phyloP scores from a whole-genome alignment of 371 early-diverging fungal genomes.

The Blakeslea trispora region DNA sequence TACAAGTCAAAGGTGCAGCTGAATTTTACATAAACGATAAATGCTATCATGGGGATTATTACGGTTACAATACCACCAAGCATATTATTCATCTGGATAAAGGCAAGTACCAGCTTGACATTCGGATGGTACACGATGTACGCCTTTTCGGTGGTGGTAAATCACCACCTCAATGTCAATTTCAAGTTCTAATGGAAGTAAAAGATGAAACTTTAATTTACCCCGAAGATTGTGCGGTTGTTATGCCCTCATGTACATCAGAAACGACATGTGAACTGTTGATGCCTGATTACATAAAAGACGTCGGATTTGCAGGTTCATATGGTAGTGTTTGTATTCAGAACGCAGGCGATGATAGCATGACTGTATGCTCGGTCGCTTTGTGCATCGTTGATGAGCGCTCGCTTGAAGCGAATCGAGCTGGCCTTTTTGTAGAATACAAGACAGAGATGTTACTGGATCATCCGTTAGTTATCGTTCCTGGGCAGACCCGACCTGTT shows the following conservation, averaged over 20 bases:
- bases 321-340: conserved; percentile 26
- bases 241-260: background rate
- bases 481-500: conserved; percentile 21
- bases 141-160: conserved; percentile 63
- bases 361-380: conserved; percentile 14
- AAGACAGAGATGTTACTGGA: conserved; percentile 12
- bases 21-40: conserved; percentile 48
- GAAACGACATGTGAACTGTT: conserved; percentile 10
- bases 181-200: conserved; percentile 20
- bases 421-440: conserved; percentile 16
- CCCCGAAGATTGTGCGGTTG: conserved; percentile 14
- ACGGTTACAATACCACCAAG: conserved; percentile 39
- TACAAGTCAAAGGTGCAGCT: conserved; percentile 47
- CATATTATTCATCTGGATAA: conserved; percentile 38
- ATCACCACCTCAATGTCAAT: conserved; percentile 47
- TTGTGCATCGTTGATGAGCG: conserved; percentile 20
- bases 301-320: conserved; percentile 22
- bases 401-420: conserved; percentile 1
- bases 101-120: conserved; percentile 54
- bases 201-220: conserved; percentile 8
- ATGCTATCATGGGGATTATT: conserved; percentile 48
- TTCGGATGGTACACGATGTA: conserved; percentile 64
- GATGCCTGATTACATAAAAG: conserved; percentile 24
- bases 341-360: conserved; percentile 15
- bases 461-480: conserved; percentile 1